Base-by-base conservation (phyloP, 2,329 filamentous ascomycete species). In the Colletotrichum magnum region DNA sequence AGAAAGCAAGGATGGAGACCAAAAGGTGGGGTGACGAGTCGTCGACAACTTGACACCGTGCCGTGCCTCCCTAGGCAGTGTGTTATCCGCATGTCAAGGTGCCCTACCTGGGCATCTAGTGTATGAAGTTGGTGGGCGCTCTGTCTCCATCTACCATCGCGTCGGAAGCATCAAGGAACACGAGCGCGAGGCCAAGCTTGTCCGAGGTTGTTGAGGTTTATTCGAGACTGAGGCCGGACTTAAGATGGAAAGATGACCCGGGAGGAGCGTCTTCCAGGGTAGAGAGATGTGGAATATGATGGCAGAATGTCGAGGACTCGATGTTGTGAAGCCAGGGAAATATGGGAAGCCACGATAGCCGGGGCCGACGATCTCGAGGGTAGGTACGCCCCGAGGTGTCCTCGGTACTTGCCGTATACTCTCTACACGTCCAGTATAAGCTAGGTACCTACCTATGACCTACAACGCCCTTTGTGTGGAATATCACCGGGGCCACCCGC, bases 211-310 rank as follows among this genome's bases (percentile, higher is more conserved):
- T 39, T 59, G 47, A 47, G 56, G 57, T 54, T 50, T 12, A 43
- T 56, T 28, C 41, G 41, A 61, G 57, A 64, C 47, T 41, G 48
- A 64, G 45, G 21, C 18, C 47, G 58, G 53, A 58, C 51, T 50
- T n/a, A 43, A 67, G 58, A 67, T 67, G 57, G 58, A 18, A 45
- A 53, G 58, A 43, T 57, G 65, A 41, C 41, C 26, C 61, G 50
- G 57, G 57, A 61, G 50, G 36, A 39, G 59, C 50, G 18, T 32
- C 15, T 21, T 13, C 54, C 21, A 21, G 39, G 12, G 48, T 15
- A 56, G 32, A 21, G 12, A 36, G n/a, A 7, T 15, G 13, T 18
- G 21, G 45, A 28, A 26, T 47, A 41, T 50, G 28, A 36, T 10
- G 24, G 51, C 24, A 45, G n/a, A 15, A 9, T 13, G n/a, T 15